Percentiles rank a stretch among this genome's conserved stretches.
These are phyloP conservation scores for Vigna angularis DNA, from an alignment of 306 rosid genomes.

Conservation along the genomic window DNA sequence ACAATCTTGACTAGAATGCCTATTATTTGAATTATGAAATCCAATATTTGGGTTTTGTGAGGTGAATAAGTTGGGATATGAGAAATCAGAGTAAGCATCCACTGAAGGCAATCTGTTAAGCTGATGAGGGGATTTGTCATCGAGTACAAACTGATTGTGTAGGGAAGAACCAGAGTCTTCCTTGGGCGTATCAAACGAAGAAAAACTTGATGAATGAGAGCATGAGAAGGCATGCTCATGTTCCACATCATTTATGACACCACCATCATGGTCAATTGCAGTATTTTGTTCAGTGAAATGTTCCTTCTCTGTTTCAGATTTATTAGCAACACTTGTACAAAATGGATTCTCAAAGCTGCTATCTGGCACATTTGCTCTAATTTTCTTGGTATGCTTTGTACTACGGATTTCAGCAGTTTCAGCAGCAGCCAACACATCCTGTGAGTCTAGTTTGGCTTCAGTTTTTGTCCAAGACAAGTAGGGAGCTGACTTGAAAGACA, in stretches of 20 bases:
- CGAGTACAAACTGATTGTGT: slow-evolving; percentile 42
- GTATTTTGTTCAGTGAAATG: slow-evolving; percentile 43
- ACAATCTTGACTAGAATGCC: slow-evolving; percentile 49
- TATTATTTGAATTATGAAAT: slow-evolving; percentile 56
- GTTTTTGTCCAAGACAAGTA: slow-evolving; percentile 52
- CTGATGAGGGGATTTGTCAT: slow-evolving; percentile 45
- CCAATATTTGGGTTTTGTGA: slow-evolving; percentile 58
- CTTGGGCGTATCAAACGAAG: slow-evolving; percentile 50
- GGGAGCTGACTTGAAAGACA: slow-evolving; percentile 69
- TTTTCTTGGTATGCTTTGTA: slow-evolving; percentile 60
- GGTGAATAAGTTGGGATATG: slow-evolving; percentile 77
- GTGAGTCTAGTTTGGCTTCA: slow-evolving; percentile 29
- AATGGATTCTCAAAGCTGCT: slow-evolving; percentile 69
- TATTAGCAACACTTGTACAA: slow-evolving; percentile 42
- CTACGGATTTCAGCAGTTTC: neutral
- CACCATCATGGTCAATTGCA: slow-evolving; percentile 34
- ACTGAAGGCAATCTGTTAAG: slow-evolving; percentile 71
- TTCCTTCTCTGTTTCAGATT: slow-evolving; percentile 45
- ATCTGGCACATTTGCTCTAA: slow-evolving; percentile 48
- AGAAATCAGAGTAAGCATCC: slow-evolving; percentile 75
- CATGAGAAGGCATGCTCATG: slow-evolving; percentile 43
- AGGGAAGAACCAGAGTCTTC: slow-evolving; percentile 50
- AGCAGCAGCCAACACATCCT: neutral
- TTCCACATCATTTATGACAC: slow-evolving; percentile 27
- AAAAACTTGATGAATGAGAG: slow-evolving; percentile 53